Percentiles rank a stretch among this genome's conserved stretches.
Evolutionary conservation across 495 filamentous ascomycete genomes (phyloP).

Genomic region (Clohesyomyces aquaticus): DNA sequence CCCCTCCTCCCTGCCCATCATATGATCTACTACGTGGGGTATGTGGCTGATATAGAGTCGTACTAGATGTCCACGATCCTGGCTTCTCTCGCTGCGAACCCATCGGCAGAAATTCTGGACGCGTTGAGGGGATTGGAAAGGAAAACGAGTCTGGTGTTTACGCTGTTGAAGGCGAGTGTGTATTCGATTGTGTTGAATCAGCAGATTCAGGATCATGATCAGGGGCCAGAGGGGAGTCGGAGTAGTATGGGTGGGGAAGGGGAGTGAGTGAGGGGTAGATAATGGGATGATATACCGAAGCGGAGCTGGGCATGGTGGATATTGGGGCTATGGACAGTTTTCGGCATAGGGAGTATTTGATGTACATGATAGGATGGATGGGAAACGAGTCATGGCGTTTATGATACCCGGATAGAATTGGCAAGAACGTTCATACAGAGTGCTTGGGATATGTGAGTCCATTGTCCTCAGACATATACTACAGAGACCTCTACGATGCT

Average conservation of each 20-base stretch:
- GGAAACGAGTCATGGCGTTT: not conserved
- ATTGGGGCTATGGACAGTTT: not conserved
- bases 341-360: too few species aligned
- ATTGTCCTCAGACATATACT: conserved; percentile 5
- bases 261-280: conserved; percentile 4
- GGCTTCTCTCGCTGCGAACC: conserved; percentile 62
- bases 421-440: not conserved
- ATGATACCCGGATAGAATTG: conserved; percentile 6
- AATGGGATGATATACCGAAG: conserved; percentile 2
- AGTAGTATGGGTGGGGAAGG: conserved; percentile 3
- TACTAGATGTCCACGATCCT: conserved; percentile 67
- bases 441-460: not conserved
- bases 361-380: conserved; percentile 3
- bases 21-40: too few species aligned
- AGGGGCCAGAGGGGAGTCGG: conserved; percentile 42
- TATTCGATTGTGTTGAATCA: conserved; percentile 98
- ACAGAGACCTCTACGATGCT: conserved; percentile 1
- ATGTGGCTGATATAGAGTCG: not conserved
- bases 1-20: not conserved
- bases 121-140: conserved; percentile 85
- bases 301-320: not conserved
- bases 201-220: conserved; percentile 74
- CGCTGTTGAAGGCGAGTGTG: conserved; percentile 93
- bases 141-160: conserved; percentile 93
- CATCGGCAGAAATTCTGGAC: conserved; percentile 76